Evolutionary conservation across 371 early-diverging fungal species (phyloP), one percentile per base, ranked within the genome.

Genomic region (Batkoa obscura): DNA sequence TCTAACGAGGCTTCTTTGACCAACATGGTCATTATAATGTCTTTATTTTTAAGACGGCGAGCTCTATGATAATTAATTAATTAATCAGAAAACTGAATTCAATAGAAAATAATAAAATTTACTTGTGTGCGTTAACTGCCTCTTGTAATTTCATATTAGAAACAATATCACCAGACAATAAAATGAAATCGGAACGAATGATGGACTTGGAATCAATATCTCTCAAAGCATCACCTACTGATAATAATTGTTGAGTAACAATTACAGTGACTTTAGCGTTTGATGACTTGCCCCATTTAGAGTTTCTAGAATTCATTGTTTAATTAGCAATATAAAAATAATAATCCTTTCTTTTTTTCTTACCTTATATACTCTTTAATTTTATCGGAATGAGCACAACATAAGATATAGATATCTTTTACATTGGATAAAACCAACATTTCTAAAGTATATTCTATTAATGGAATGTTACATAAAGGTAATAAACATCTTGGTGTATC

Each of bases 371-470:
- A 92, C 4, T 69, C 70, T 61, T 77, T 80, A 65, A 96, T 84
- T 58, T 78, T 68, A 34, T 92, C 86, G 33, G 84, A 69, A 60
- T 90, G 90, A 12, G 84, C 74, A 39, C 84, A 78, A 68, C 88
- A 86, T 42, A 91, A 76, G 55, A 96, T 64, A 62, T 83, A 84
- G 6, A 91, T 78, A 62, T 93, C 90, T 59, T 84, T 72, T 0
- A 94, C 86, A 48, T 85, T 85, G 1, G 88, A 81, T 1, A 76
- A 66, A 4, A 88, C 88, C 46, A 96, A 71, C 51, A 85, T 74
- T 66, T 96, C 97, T 50, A 96, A 74, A 2, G 90, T 85, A 63
- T 93, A 94, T 65, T 94, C 91, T 60, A 96, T 84, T 60, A 94
- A 66, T 0, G 97, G 97, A 17, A 91, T 80, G 64, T 94, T 94